Evolutionary conservation across 164 flowering plant species (phyloP), one percentile per base, ranked within the genome.

Genomic region (Platanus orientalis): DNA sequence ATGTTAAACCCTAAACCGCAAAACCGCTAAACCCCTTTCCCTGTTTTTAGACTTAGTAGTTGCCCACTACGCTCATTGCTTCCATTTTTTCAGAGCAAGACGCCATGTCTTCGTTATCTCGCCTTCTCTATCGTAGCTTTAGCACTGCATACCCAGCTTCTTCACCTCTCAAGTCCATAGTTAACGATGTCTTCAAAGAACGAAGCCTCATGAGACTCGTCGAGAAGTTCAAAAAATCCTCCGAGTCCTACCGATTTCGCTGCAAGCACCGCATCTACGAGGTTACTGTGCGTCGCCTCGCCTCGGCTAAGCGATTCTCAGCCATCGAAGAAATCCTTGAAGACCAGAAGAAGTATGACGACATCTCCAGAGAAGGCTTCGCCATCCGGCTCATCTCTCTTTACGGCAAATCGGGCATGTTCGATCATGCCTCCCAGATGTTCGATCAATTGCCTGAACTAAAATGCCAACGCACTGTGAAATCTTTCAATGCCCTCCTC

Each of bases 371-470:
- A 3, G 83, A 78, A 34, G 69, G 69, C 11, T 80, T 75, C 58
- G 47, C 64, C 20, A 30, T 67, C 40, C 68, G 76, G 13, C 65
- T 70, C 13, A 64, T 75, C 6, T 4, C 61, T 16, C 69, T 80
- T 3, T 80, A 77, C 32, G 83, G 83, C 0, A 56, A 68, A 57
- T 42, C 80, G 6, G 73, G 74, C 13, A 79, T 83, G 84, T 77
- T 75, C 36, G 72, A 79, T 0, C 69, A 78, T 28, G 89, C 89
- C n/a, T 63, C 39, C 62, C 71, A 82, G 23, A 19, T 76, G 79
- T 83, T 83, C 65, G 87, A 83, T 21, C 80, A 84, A 81, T 67
- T 84, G 82, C 81, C 87, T 3, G 62, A 69, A 7, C 58, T 67
- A 14, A 75, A 76, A 4, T 78, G 82, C 62, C 51, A 58, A 20